Base-by-base conservation (phyloP, 2,329 filamentous ascomycete genomes). In the Pyricularia sp. region DNA sequence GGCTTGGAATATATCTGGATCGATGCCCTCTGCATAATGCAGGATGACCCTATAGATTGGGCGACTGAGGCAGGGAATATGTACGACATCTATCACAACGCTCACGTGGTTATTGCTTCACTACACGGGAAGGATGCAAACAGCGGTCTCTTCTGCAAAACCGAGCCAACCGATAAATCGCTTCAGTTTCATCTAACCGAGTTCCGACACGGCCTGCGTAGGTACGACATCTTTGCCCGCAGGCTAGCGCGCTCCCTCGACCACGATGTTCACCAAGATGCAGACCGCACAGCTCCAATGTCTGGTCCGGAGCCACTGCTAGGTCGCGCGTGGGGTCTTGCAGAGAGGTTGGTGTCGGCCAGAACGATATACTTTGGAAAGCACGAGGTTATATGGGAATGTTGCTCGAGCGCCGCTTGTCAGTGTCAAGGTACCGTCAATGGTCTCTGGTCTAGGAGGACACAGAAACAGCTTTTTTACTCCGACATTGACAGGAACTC, bases 361-460 rank as follows among this genome's bases (percentile, higher is more conserved):
- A 20, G 20, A 20, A 25, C 50, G 20, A 31, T 67, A 17, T 59
- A 67, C 14, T 67, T 67, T 20, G 55, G 50, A 20, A 50, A 23
- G 30, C 28, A 67, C 55, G 42, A 67, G 55, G n/a, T 67, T 4
- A 25, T 33, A 3, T 67, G 66, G 66, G 66, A 67, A 36, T 67
- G 66, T 42, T 67, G 66, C 66, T 23, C 50, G 17, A 61, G 4
- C 12, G 50, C 55, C 26, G 31, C 65, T 2, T 66, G 65, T 26
- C 65, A 66, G 65, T 66, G 65, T 58, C 33, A 55, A 26, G 65
- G 65, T 20, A 33, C 50, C 17, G 65, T 58, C n/a, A n/a, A 17
- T 26, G 36, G 65, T 4, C 23, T 20, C 9, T 20, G 28, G 6
- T 31, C 20, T 17, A 50, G 30, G 64, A 65, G 25, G 65, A 66